Evolutionary conservation across 306 rosid species (phyloP), one percentile per base, ranked within the genome.

Genomic region (Biancaea sappan): DNA sequence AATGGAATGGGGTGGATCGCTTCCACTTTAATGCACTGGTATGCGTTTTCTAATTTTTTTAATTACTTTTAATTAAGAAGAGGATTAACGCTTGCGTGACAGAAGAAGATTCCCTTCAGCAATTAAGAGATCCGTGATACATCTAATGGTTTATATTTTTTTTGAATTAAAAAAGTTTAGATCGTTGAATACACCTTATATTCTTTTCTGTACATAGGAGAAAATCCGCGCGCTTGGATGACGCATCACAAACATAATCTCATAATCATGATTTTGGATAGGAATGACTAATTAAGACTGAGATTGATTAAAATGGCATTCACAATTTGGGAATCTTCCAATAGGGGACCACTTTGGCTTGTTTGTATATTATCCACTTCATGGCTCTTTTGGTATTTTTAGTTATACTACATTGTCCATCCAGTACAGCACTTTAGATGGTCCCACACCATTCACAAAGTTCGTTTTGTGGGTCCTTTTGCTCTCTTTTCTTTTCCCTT

Each of bases 11-110:
- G 19, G 83, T 90, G 1, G 98, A 94, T 62, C 90, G 97, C 5
- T 94, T 88, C 83, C 98, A 91, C 87, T 91, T 94, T 25, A 84
- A 94, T 29, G 98, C 98, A n/a, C 81, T 72, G 92, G 98, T 91
- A 19, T 40, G 26, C 2, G 8, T 12, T 47, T 11, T 43, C n/a
- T 58, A 3, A 7, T 0, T 46, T 0, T 0, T 47, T 0, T 5
- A 15, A 22, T 47, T 48, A 8, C 43, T n/a, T n/a, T n/a, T n/a
- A n/a, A n/a, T n/a, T n/a, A n/a, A n/a, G n/a, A n/a, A n/a, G n/a
- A n/a, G n/a, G n/a, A n/a, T n/a, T n/a, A n/a, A n/a, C n/a, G n/a
- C n/a, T n/a, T n/a, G n/a, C n/a, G n/a, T n/a, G n/a, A n/a, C n/a
- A n/a, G n/a, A n/a, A n/a, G n/a, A n/a, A n/a, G n/a, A n/a, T n/a